phyloP scores from a whole-genome alignment of 2,329 filamentous ascomycete species.

The Penicillium sp. region DNA sequence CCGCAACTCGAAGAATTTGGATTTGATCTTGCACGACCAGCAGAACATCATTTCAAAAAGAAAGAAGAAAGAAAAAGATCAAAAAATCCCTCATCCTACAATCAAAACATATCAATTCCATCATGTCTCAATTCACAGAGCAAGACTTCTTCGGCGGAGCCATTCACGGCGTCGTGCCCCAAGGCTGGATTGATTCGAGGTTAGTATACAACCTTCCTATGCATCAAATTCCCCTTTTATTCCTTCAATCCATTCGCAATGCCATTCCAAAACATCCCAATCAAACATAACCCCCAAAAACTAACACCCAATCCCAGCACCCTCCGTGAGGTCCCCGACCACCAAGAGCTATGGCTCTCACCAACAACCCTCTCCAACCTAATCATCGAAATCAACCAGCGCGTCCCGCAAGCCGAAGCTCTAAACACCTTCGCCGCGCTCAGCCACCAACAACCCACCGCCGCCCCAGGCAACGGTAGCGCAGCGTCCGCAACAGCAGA shows the following conservation, averaged over 20 bases:
- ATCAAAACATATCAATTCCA: neutral
- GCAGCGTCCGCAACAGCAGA: constrained; percentile 49
- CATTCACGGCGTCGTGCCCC: constrained; percentile 34
- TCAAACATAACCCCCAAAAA: neutral
- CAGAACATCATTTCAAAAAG: neutral
- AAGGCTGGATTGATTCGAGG: constrained; percentile 40
- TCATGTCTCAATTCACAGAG: constrained; percentile 27
- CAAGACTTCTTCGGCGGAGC: constrained; percentile 38
- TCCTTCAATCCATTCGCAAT: neutral
- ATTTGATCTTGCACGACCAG: neutral
- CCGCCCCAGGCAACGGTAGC: constrained; percentile 32
- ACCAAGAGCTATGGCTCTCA: constrained; percentile 92
- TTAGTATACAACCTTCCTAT: constrained; percentile 16
- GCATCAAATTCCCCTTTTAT: neutral
- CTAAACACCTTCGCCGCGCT: constrained; percentile 23
- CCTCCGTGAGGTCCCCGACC: constrained; percentile 46
- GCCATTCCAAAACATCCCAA: neutral
- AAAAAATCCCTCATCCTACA: neutral
- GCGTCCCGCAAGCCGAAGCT: constrained; percentile 52
- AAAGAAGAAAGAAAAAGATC: neutral
- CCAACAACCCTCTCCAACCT: constrained; percentile 78
- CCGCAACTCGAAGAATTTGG: neutral
- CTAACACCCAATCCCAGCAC: constrained; percentile 24
- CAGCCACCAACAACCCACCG: constrained; percentile 19
- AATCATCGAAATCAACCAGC: constrained; percentile 87